A percentile compares a stretch with the other conserved stretches of the same genome.
These are phyloP conservation scores for Suillus plorans DNA, from an alignment of 768 basidiomycete genomes.

Conservation along the genomic window DNA sequence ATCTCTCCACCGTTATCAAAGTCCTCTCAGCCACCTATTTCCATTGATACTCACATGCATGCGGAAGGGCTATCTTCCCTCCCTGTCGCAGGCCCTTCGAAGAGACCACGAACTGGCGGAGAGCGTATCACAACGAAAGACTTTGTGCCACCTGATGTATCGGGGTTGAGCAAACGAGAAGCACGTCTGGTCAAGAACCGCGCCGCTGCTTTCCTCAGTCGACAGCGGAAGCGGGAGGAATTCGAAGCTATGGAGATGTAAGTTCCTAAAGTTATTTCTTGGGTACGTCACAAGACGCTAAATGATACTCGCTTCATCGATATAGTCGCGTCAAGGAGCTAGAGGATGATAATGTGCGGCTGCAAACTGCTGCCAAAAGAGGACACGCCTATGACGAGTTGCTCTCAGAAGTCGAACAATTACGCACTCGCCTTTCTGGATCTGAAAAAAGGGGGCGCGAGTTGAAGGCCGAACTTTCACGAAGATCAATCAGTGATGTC, in stretches of 20 bases:
- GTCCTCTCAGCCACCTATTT: slow-evolving; percentile 33
- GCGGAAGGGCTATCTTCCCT: slow-evolving; percentile 13
- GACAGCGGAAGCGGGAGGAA: slow-evolving; percentile 90
- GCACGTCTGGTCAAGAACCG: slow-evolving; percentile 91
- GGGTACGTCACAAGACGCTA: neutral
- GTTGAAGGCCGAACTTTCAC: slow-evolving; percentile 61
- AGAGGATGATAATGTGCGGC: slow-evolving; percentile 79
- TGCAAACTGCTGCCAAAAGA: slow-evolving; percentile 57
- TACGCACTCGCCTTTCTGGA: slow-evolving; percentile 62
- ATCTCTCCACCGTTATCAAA: slow-evolving; percentile 29
- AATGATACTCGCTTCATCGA: slow-evolving; percentile 17
- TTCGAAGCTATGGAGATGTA: slow-evolving; percentile 90
- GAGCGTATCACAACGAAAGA: slow-evolving; percentile 68
- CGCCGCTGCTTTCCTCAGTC: slow-evolving; percentile 87
- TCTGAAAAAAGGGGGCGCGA: slow-evolving; percentile 67
- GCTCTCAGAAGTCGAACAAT: slow-evolving; percentile 61
- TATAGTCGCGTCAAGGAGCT: slow-evolving; percentile 78
- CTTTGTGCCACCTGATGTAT: slow-evolving; percentile 86
- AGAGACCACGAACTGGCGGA: slow-evolving; percentile 48
- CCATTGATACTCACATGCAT: slow-evolving; percentile 28
- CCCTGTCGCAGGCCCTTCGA: slow-evolving; percentile 36
- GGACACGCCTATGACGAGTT: slow-evolving; percentile 41
- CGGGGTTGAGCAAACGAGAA: slow-evolving; percentile 86
- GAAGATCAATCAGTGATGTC: slow-evolving; percentile 31
- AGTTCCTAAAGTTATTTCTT: slow-evolving; percentile 35